Percentiles rank a stretch among this genome's conserved stretches.
These are phyloP conservation scores for Boletus speciosus DNA, from an alignment of 768 basidiomycete species.

Conservation along the genomic window DNA sequence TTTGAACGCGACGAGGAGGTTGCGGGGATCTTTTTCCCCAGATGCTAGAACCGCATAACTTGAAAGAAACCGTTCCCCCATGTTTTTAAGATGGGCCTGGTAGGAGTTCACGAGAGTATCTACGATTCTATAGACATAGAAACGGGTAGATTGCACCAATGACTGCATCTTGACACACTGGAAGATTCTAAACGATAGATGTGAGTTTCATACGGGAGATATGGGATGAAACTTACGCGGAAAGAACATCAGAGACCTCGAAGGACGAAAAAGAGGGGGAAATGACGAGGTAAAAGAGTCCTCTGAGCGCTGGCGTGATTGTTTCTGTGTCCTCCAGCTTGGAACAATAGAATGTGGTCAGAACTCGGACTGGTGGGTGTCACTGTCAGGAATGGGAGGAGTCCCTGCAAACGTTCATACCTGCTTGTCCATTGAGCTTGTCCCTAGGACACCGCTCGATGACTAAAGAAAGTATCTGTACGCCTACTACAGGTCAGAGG, in stretches of 20 bases:
- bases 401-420: conserved; percentile 41
- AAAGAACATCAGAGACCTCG: conserved; percentile 59
- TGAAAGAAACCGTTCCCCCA: conserved; percentile 69
- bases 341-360: conserved; percentile 77
- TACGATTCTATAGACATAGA: conserved; percentile 75
- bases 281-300: conserved; percentile 62
- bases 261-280: conserved; percentile 59
- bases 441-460: conserved; percentile 57
- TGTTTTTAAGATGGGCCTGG: conserved; percentile 57
- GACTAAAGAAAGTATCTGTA: conserved; percentile 76
- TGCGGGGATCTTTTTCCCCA: conserved; percentile 97
- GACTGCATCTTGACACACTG: conserved; percentile 76
- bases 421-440: conserved; percentile 74
- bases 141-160: conserved; percentile 78
- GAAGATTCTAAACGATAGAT: conserved; percentile 53
- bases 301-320: conserved; percentile 76
- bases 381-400: background rate
- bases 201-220: background rate
- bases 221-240: conserved; percentile 46
- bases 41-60: conserved; percentile 81
- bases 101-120: conserved; percentile 50
- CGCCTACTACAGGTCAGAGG: conserved; percentile 48
- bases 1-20: conserved; percentile 85
- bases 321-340: conserved; percentile 87
- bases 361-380: conserved; percentile 63